A percentile compares a stretch with the other conserved stretches of the same genome.
Evolutionary conservation across 192 early-diverging fungal species (phyloP).

Genomic region (Backusella morwellensis): DNA sequence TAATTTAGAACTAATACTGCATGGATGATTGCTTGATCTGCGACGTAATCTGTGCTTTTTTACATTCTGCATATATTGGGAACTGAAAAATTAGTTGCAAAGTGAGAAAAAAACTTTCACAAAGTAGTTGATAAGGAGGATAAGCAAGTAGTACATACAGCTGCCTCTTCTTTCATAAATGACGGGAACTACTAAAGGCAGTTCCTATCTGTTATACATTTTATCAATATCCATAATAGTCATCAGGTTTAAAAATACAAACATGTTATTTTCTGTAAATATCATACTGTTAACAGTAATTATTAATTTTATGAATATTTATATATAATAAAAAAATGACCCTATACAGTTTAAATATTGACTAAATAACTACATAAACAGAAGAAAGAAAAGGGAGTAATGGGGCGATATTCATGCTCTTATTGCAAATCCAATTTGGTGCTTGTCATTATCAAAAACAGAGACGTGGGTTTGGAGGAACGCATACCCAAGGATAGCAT

Average conservation of each 20-base stretch:
- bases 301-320: too few relatives aligned
- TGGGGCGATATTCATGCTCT: background rate
- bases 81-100: background rate
- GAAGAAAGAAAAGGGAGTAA: background rate
- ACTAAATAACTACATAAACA: background rate
- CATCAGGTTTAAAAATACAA: too few relatives aligned
- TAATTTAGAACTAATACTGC: background rate
- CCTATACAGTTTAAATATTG: background rate
- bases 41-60: background rate
- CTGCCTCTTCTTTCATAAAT: background rate
- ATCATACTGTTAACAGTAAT: too few relatives aligned
- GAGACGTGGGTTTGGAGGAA: constrained; percentile 31
- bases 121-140: background rate
- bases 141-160: background rate
- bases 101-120: too few relatives aligned
- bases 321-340: background rate
- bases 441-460: constrained; percentile 28
- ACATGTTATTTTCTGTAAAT: too few relatives aligned
- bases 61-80: background rate
- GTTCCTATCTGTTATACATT: too few relatives aligned
- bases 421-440: constrained; percentile 22
- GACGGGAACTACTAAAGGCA: background rate
- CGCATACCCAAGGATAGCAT: constrained; percentile 32
- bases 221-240: background rate
- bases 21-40: background rate